Conservation (phyloP, 2,329 filamentous ascomycete genomes). For the Colletotrichum sp. region DNA sequence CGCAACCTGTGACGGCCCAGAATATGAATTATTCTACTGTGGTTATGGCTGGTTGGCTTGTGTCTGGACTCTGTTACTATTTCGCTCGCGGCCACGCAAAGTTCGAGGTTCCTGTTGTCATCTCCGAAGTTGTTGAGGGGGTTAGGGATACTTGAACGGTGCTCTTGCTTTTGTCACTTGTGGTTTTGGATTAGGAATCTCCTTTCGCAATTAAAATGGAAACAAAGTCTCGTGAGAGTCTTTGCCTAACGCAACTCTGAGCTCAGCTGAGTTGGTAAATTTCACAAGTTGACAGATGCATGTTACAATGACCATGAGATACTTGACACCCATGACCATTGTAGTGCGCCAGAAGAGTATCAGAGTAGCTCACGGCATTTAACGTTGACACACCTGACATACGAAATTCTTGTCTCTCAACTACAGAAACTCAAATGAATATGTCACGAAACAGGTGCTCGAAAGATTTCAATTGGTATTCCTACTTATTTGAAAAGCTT, state of each 20-base stretch:
- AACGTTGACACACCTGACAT: background rate
- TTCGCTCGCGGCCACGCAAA: constrained; percentile 24
- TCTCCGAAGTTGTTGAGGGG: constrained; percentile 4
- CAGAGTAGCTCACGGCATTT: fast-evolving
- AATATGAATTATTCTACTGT: constrained; percentile 55
- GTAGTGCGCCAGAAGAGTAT: background rate
- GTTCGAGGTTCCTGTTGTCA: constrained; percentile 27
- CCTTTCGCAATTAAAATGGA: background rate
- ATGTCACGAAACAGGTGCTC: background rate
- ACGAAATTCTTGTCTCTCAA: background rate
- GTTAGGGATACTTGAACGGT: background rate
- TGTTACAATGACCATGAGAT: background rate
- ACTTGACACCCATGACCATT: background rate
- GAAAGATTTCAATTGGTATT: background rate
- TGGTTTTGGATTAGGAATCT: background rate
- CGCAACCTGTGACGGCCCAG: constrained; percentile 40
- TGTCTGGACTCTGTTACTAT: constrained; percentile 39
- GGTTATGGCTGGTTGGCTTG: constrained; percentile 44
- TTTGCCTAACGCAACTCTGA: background rate
- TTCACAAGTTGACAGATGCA: background rate
- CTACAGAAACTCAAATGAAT: fast-evolving
- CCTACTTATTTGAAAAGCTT: background rate
- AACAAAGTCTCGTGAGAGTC: background rate
- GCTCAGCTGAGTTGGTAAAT: background rate
- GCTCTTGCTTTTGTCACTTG: background rate